Conservation (phyloP, 768 basidiomycete genomes). For the Tricholoma sp. region DNA sequence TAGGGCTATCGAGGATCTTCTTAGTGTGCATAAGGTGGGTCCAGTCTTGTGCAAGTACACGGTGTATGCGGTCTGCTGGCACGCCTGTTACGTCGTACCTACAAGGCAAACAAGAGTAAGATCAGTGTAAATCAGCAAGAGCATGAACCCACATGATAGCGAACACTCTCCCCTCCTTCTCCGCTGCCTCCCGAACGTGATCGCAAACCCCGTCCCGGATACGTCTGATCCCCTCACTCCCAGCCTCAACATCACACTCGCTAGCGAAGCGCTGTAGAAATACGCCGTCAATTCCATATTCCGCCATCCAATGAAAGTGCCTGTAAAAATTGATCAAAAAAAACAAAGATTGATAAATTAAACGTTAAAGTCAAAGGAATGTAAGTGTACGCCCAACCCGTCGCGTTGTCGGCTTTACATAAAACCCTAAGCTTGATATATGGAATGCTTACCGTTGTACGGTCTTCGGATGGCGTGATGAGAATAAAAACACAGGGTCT, state of each 20-base stretch:
- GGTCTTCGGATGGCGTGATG: slow-evolving; percentile 70
- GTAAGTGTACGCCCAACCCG: background rate
- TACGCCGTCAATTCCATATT: slow-evolving; percentile 73
- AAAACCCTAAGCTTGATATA: background rate
- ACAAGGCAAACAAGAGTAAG: background rate
- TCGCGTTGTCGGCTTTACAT: no score
- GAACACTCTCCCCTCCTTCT: slow-evolving; percentile 74
- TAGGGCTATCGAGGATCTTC: slow-evolving; percentile 62
- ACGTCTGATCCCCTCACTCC: slow-evolving; percentile 51
- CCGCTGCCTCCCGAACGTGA: slow-evolving; percentile 69
- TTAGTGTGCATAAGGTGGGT: slow-evolving; percentile 58
- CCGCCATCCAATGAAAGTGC: slow-evolving; percentile 83
- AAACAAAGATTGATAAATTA: no score
- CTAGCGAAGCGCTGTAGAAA: slow-evolving; percentile 77
- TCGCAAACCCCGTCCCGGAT: slow-evolving; percentile 71
- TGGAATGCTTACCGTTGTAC: slow-evolving; percentile 46
- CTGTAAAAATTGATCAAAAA: slow-evolving; percentile 22
- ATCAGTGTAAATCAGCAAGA: background rate
- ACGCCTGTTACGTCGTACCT: slow-evolving; percentile 87
- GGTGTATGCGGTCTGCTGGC: slow-evolving; percentile 61
- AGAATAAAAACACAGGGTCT: slow-evolving; percentile 67
- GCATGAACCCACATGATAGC: slow-evolving; percentile 66
- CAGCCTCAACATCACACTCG: slow-evolving; percentile 54
- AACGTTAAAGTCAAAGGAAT: background rate
- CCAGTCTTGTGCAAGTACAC: slow-evolving; percentile 70